Base-by-base conservation (phyloP, 352 stramenopile genomes). In the Phytophthora multivora region DNA sequence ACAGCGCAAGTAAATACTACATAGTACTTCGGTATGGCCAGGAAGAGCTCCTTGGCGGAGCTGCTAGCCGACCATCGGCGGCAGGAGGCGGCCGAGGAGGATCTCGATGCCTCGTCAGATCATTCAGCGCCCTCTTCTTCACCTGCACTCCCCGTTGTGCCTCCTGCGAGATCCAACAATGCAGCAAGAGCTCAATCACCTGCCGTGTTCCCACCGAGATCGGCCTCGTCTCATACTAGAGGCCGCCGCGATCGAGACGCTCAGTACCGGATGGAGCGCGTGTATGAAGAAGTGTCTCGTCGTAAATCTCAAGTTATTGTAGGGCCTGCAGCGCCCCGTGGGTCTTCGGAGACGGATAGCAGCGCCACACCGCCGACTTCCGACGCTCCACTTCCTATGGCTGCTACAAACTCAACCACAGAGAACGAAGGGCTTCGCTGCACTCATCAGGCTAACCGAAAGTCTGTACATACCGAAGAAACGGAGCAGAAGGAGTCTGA, bases 181-280 rank as follows among this genome's bases (percentile, higher is more conserved):
- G 28, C 52, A 72, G 62, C 11, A 63, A 43, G 70, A 61, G 46
- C 56, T 41, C 45, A 46, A 43, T 23, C 26, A 4, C 5, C 21
- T 9, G 40, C 25, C 38, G 16, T 40, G n/a, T 35, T 56, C 19
- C 50, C 58, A 43, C 21, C 57, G 9, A 25, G 39, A 59, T 42
- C 51, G 28, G 19, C 51, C n/a, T 59, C 47, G 19, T 47, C 55
- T 28, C 46, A 41, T 31, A 25, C 38, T 59, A 41, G 30, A 39
- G 23, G 46, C 11, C 59, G 46, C 7, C 19, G 64, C 19, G 49
- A 63, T 11, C 62, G 26, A 26, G 66, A 82, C 40, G 59, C 69
- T 9, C 73, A 78, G 45, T 58, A 74, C 42, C 71, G 77, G 18
- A 87, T 87, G 77, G 69, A 83, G 47, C 71, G 69, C 26, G 77